Conservation (phyloP, 208 protist species). For the Sergeia podlipaevii region DNA sequence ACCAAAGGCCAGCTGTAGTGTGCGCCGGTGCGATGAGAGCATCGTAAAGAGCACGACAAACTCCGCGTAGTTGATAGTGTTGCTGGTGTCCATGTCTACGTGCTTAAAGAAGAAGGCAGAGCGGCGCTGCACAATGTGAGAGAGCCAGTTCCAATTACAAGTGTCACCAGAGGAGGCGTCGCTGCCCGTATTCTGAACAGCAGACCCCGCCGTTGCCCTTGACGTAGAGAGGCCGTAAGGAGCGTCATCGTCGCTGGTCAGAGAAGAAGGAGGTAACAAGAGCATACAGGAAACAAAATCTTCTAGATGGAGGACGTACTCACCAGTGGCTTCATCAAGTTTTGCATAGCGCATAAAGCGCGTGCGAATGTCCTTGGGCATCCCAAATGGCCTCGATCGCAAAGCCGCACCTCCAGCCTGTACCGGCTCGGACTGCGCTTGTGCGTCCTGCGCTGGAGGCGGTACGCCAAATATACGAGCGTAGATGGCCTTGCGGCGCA, state of each 20-base stretch:
- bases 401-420: too few relatives aligned
- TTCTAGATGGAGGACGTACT: conserved; percentile 28
- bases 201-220: neutral
- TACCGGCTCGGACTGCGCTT: too few relatives aligned
- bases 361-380: neutral
- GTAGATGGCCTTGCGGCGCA: too few relatives aligned
- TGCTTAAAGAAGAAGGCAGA: conserved; percentile 29
- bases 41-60: conserved; percentile 73
- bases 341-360: conserved; percentile 2
- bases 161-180: conserved; percentile 1
- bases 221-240: too few relatives aligned
- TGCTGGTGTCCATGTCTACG: conserved; percentile 47
- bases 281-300: conserved; percentile 52
- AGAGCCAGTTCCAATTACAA: neutral
- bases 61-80: conserved; percentile 53
- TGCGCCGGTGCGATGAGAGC: conserved; percentile 36
- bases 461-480: too few relatives aligned
- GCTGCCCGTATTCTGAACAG: neutral
- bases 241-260: neutral
- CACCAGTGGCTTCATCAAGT: too few relatives aligned
- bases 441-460: too few relatives aligned
- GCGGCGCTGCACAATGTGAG: conserved; percentile 15
- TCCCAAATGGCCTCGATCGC: too few relatives aligned
- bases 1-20: conserved; percentile 44
- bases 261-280: conserved; percentile 13